Conservation (phyloP, 192 early-diverging fungal genomes). For the Thamnidium elegans region DNA sequence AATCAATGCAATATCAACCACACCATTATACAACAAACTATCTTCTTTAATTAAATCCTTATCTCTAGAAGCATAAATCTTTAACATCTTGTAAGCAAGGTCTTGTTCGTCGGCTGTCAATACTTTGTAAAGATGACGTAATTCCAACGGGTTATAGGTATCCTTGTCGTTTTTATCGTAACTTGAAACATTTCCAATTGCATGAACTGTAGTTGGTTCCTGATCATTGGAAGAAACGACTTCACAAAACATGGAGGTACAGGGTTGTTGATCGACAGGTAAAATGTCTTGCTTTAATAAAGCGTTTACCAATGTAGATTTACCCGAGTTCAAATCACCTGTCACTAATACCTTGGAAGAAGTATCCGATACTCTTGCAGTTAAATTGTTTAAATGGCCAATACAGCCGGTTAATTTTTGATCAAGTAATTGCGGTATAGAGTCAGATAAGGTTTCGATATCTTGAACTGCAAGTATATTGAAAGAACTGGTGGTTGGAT, state of each 20-base stretch:
- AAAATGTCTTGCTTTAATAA: constrained; percentile 82
- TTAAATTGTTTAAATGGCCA: constrained; percentile 73
- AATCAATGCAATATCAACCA: constrained; percentile 91
- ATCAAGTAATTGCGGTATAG: neutral
- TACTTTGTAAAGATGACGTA: constrained; percentile 70
- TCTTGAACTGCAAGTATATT: neutral
- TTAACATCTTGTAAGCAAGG: constrained; percentile 81
- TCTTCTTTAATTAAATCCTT: neutral
- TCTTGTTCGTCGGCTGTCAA: constrained; percentile 80
- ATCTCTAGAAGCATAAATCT: constrained; percentile 34
- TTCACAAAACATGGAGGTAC: constrained; percentile 93
- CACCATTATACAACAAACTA: constrained; percentile 11
- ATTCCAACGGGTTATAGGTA: constrained; percentile 64
- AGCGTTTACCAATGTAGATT: constrained; percentile 94
- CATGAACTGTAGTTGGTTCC: constrained; percentile 71
- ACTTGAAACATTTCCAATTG: constrained; percentile 58
- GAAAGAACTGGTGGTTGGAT: neutral
- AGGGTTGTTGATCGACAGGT: constrained; percentile 95
- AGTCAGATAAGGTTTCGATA: neutral
- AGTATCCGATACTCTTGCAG: constrained; percentile 79
- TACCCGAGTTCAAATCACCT: constrained; percentile 96
- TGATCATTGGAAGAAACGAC: constrained; percentile 80
- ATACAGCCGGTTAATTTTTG: neutral
- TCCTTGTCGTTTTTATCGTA: constrained; percentile 68
- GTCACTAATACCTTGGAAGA: constrained; percentile 92